Percentiles rank a stretch among this genome's conserved stretches.
phyloP scores from a whole-genome alignment of 768 basidiomycete genomes.

The Dioszegia hungarica region DNA sequence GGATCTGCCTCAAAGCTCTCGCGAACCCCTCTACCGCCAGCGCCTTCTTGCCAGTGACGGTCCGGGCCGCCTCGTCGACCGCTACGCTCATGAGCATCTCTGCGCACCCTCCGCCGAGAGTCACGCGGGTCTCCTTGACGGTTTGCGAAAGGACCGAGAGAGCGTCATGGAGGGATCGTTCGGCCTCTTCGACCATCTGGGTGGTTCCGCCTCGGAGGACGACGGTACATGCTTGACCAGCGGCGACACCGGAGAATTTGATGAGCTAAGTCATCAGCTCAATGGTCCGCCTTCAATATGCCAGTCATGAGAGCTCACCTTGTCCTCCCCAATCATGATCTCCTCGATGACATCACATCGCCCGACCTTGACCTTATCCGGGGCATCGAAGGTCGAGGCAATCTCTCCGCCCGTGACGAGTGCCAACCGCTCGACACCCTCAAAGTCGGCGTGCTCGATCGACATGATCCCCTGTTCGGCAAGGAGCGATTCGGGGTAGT shows the following conservation, averaged over 20 bases:
- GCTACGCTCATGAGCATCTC: conserved; percentile 98
- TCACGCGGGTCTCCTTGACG: conserved; percentile 89
- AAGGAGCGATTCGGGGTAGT: conserved; percentile 95
- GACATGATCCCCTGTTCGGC: conserved; percentile 90
- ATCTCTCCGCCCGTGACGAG: conserved; percentile 98
- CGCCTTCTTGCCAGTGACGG: conserved; percentile 88
- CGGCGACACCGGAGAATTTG: conserved; percentile 98
- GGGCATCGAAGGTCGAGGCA: conserved; percentile 86
- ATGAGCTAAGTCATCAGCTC: conserved; percentile 63
- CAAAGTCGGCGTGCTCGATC: conserved; percentile 98
- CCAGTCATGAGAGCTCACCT: conserved; percentile 56
- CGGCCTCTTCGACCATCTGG: conserved; percentile 99
- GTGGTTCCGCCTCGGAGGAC: conserved; percentile 94
- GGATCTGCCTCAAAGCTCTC: conserved; percentile 75
- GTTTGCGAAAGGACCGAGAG: conserved; percentile 96
- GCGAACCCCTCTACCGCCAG: conserved; percentile 90
- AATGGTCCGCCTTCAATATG: not conserved
- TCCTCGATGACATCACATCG: conserved; percentile 93
- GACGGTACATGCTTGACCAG: conserved; percentile 95
- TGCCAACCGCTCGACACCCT: conserved; percentile 92
- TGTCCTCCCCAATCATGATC: conserved; percentile 99
- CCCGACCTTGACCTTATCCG: conserved; percentile 87
- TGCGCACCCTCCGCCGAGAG: conserved; percentile 92
- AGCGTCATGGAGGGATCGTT: conserved; percentile 94
- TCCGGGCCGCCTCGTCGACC: conserved; percentile 79